phyloP scores from a whole-genome alignment of 805 yeast genomes.

The Komagataella pseudopastoris region DNA sequence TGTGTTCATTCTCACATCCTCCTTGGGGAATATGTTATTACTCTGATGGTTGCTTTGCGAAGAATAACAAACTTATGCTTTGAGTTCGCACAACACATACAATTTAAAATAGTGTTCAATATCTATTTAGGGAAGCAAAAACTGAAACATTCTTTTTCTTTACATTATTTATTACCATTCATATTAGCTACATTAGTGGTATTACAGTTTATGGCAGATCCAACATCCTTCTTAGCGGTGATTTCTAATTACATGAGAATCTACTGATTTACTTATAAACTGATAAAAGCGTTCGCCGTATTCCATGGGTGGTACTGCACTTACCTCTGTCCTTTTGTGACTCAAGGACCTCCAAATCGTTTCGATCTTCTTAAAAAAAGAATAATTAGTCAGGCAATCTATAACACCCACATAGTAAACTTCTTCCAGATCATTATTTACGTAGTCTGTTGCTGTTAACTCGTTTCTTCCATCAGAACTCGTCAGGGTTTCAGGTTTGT shows the following conservation, averaged over 20 bases:
- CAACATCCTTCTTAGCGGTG: neutral
- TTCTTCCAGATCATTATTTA: constrained; percentile 45
- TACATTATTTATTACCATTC: too few species aligned
- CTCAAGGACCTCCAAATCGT: constrained; percentile 72
- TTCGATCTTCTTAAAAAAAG: constrained; percentile 62
- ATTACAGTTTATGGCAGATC: too few species aligned
- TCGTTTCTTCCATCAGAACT: neutral
- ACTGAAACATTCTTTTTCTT: too few species aligned
- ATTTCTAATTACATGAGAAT: neutral
- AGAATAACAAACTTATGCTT: too few species aligned
- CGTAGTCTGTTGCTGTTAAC: constrained; percentile 24
- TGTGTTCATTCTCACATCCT: too few species aligned
- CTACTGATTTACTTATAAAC: constrained; percentile 33
- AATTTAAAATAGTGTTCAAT: too few species aligned
- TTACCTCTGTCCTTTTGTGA: constrained; percentile 55
- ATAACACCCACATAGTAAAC: constrained; percentile 88
- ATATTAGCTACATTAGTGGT: too few species aligned
- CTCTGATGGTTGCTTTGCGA: too few species aligned
- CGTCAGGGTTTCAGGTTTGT: constrained; percentile 14
- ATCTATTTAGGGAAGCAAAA: too few species aligned
- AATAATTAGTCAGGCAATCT: constrained; percentile 81
- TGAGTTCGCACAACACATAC: too few species aligned
- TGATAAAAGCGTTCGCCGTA: constrained; percentile 78
- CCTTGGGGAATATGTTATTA: too few species aligned
- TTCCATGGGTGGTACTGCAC: constrained; percentile 84